These are phyloP conservation scores for Teunomyces lycoperdinae DNA, from an alignment of 805 yeast genomes.

Conservation along the genomic window DNA sequence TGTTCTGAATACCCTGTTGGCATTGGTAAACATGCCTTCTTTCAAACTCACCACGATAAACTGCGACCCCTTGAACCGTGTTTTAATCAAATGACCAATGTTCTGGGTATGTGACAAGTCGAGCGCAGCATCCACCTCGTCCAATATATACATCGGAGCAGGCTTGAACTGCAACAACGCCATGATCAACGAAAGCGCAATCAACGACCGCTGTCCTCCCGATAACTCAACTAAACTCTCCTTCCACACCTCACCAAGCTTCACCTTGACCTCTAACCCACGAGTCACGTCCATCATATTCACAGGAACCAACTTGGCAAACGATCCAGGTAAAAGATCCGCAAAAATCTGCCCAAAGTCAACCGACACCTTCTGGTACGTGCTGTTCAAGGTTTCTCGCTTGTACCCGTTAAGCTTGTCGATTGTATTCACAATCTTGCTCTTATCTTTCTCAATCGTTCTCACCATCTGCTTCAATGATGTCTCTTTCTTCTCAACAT, in stretches of 20 bases:
- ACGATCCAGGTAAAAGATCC: slow-evolving; percentile 84
- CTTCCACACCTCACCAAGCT: slow-evolving; percentile 92
- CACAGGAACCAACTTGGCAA: slow-evolving; percentile 81
- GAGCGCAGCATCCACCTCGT: slow-evolving; percentile 97
- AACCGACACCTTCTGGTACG: slow-evolving; percentile 80
- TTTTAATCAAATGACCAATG: slow-evolving; percentile 93
- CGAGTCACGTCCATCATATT: slow-evolving; percentile 80
- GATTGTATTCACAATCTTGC: slow-evolving; percentile 86
- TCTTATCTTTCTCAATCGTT: slow-evolving; percentile 85
- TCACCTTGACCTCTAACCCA: slow-evolving; percentile 88
- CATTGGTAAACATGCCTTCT: slow-evolving; percentile 98
- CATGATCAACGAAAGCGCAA: slow-evolving; percentile 88
- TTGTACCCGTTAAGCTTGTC: slow-evolving; percentile 81
- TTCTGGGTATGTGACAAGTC: slow-evolving; percentile 97
- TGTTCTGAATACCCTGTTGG: slow-evolving; percentile 89
- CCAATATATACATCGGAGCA: slow-evolving; percentile 97
- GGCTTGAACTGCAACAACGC: slow-evolving; percentile 93
- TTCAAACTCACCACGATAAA: slow-evolving; percentile 94
- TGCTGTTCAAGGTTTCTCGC: slow-evolving; percentile 72
- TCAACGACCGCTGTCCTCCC: slow-evolving; percentile 95
- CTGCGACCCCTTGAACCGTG: slow-evolving; percentile 92
- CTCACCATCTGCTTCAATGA: slow-evolving; percentile 75
- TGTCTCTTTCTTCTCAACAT: slow-evolving; percentile 82
- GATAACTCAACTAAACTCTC: slow-evolving; percentile 91
- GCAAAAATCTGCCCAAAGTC: slow-evolving; percentile 91